Base-by-base conservation (phyloP, 768 basidiomycete species). In the Mrakia frigida region DNA sequence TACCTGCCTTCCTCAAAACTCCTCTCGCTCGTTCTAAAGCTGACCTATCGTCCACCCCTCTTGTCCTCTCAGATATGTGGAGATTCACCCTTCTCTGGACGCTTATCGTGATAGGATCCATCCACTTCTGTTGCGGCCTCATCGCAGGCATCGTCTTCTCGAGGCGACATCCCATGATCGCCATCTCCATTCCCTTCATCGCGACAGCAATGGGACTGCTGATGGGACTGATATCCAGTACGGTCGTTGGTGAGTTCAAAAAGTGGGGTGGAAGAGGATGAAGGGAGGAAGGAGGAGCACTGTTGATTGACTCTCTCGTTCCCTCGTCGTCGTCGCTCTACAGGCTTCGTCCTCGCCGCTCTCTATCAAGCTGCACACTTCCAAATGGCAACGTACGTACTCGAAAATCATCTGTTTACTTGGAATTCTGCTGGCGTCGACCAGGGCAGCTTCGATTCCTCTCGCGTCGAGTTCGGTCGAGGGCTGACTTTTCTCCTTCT, bases 81-180 rank as follows among this genome's bases (percentile, higher is more conserved):
- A 68, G 43, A 39, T 68, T 68, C 35, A 68, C 65, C 6, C 35
- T 68, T 9, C 65, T 68, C 65, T 68, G 65, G 65, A 39, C 65
- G 25, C 23, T 68, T 21, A n/a, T n/a, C 37, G 39, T 68, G 2
- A 68, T 68, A 21, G 65, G 65, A 25, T 35, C 65, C 21, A 68
- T 68, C 13, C 65, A 68, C 35, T 23, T 68, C 35, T 18, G 25
- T 18, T 68, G 37, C n/a, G 65, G 65, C 14, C 7, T 68, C 14
- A 39, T 68, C 35, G 65, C 35, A 25, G 65, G 65, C 18, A 35
- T 68, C 35, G 65, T 68, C 25, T 68, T 68, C 37, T 35, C 37
- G 13, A 18, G 65, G 5, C 35, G 37, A 37, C 65, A 68, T 25
- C 37, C 65, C 35, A 4, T 68, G 7, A 25, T 68, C 37, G 65